Evolutionary conservation across 2,329 filamentous ascomycete genomes (phyloP), one percentile per base, ranked within the genome.

Genomic region (Neocatenulostroma microsporum): DNA sequence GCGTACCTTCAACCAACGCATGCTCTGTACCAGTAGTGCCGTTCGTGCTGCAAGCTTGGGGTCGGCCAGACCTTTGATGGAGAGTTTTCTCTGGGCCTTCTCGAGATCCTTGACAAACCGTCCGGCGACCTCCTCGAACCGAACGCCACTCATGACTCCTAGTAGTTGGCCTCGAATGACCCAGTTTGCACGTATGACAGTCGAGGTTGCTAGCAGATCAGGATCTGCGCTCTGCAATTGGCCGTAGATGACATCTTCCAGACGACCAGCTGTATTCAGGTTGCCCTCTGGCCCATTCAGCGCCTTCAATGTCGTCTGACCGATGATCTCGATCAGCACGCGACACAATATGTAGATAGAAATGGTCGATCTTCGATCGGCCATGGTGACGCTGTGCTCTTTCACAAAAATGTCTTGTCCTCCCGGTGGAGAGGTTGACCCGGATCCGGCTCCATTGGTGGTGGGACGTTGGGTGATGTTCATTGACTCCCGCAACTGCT

Each of bases 331-430:
- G 37, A 95, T 82, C 33, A 98, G 68, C 6, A 96, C 89, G 20
- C 91, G 78, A 56, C 91, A 98, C 3, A 98, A 75, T 14, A 98
- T 84, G 56, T 94, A 98, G 33, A 95, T 94, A 1, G 93, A 95
- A 3, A 94, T 84, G 0, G 85, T 93, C 4, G 89, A 94, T 26
- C 86, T 80, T 35, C 89, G 80, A 62, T 98, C 91, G 12, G 57
- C 57, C 20, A 51, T 36, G 8, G 41, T 38, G 11, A 58, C 50
- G 11, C 50, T 47, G 13, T 56, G 49, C 30, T 60, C 52, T 39
- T 56, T 45, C 30, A 50, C 20, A 7, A 34, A 23, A n/a, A 57
- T 39, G 24, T 54, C 50, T 20, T 51, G 46, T n/a, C 43, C 42
- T 18, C 31, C 41, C 3, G 54, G 47, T n/a, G 46, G 41, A 10